phyloP scores from a whole-genome alignment of 768 basidiomycete species.

The Ramaria rubella region DNA sequence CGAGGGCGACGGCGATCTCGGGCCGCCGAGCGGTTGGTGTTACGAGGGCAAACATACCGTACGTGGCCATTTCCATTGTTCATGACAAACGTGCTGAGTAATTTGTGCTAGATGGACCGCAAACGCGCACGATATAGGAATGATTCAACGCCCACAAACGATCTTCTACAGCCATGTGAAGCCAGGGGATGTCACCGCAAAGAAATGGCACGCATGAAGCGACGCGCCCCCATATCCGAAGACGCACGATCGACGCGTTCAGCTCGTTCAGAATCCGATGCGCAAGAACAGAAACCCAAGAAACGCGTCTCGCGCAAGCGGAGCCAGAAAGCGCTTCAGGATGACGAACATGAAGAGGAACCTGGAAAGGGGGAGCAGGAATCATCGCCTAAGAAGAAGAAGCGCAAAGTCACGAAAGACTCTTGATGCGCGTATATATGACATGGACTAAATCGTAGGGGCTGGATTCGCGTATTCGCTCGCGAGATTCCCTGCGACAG shows the following conservation, averaged over 20 bases:
- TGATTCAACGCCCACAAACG: constrained; percentile 59
- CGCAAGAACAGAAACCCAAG: not conserved
- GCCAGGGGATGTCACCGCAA: constrained; percentile 47
- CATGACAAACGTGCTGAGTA: not conserved
- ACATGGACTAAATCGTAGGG: not conserved
- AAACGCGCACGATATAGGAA: constrained; percentile 76
- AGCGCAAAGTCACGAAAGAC: not conserved
- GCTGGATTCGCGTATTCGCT: not conserved
- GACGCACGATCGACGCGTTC: constrained; percentile 8
- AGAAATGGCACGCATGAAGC: not conserved
- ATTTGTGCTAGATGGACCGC: constrained; percentile 46
- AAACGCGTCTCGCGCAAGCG: not conserved
- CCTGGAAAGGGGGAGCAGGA: not conserved
- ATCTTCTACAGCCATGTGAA: constrained; percentile 61
- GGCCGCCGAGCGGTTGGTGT: constrained; percentile 83
- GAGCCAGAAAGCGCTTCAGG: not conserved
- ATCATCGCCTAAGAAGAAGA: constrained; percentile 1
- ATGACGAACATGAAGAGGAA: not conserved
- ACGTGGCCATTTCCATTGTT: constrained; percentile 21
- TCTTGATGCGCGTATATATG: not conserved
- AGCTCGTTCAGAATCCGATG: not conserved
- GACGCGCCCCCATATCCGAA: not conserved
- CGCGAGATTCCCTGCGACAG: not conserved
- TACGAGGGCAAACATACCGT: constrained; percentile 80
- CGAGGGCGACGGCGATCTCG: constrained; percentile 73